phyloP scores from a whole-genome alignment of 2,329 filamentous ascomycete species.

The Remersonia thermophila region DNA sequence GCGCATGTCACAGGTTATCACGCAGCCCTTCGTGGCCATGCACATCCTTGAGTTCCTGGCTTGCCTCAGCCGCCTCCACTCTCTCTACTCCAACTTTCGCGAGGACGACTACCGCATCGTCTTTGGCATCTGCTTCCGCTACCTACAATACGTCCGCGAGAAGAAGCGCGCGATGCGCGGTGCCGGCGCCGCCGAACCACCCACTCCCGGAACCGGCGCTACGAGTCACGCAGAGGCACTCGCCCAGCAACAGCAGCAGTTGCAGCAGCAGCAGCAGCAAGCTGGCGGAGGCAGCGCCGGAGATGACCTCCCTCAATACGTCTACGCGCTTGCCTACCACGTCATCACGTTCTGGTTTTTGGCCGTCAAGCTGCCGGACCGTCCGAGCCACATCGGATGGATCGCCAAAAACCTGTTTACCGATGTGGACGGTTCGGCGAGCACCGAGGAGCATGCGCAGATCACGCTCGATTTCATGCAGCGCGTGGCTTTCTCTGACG shows the following conservation, averaged over 20 bases:
- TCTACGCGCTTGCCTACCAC: slow-evolving; percentile 86
- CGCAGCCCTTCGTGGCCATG: slow-evolving; percentile 78
- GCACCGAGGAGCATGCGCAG: slow-evolving; percentile 81
- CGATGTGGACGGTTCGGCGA: slow-evolving; percentile 61
- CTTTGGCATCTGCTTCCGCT: slow-evolving; percentile 90
- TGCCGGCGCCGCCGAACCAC: slow-evolving; percentile 33
- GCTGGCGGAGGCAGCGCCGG: slow-evolving; percentile 24
- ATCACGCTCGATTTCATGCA: slow-evolving; percentile 95
- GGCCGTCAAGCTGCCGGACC: slow-evolving; percentile 71
- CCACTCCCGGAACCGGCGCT: slow-evolving; percentile 18
- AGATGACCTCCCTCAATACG: slow-evolving; percentile 81
- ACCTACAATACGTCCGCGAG: slow-evolving; percentile 78
- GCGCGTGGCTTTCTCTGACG: slow-evolving; percentile 71
- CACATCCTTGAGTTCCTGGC: slow-evolving; percentile 96
- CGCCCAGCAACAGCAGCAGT: slow-evolving; percentile 15
- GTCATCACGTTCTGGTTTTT: slow-evolving; percentile 97
- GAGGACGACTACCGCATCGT: slow-evolving; percentile 89
- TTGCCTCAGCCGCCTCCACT: slow-evolving; percentile 69
- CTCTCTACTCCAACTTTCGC: slow-evolving; percentile 77
- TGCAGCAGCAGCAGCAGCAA: too few relatives aligned
- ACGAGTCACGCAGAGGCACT: slow-evolving; percentile 18
- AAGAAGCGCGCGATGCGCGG: slow-evolving; percentile 37
- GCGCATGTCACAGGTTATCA: slow-evolving; percentile 93
- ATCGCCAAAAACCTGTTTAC: slow-evolving; percentile 79
- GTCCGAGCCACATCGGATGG: slow-evolving; percentile 75